Evolutionary conservation across 495 filamentous ascomycete species (phyloP), one percentile per base, ranked within the genome.

Genomic region (Amphirosellinia nigrospora): DNA sequence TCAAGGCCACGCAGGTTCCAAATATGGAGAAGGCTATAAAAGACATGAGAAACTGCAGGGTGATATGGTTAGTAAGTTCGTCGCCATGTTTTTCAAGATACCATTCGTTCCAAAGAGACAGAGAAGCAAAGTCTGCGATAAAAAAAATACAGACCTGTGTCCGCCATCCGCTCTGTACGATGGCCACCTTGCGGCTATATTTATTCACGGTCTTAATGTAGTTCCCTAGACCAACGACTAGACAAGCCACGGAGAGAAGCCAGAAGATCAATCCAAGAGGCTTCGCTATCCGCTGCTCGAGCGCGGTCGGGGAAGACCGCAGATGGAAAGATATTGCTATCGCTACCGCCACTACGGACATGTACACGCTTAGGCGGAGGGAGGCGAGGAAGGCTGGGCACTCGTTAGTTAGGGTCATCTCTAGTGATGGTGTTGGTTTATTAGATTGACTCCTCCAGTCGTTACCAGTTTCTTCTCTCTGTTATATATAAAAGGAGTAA

Each of bases 311-410:
- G 68, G 89, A 79, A 23, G 85, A 82, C 70, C 92, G 92, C 64
- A 99, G 88, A 72, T 99, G 94, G 79, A 99, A 98, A 9, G 94
- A 97, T 46, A 97, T 86, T 10, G 96, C 86, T 70, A 99, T 97
- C 48, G 96, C 96, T 21, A 95, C 84, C 10, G 93, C 88, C 23
- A 98, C 95, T 39, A 99, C 83, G 64, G 93, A 87, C 84, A 99
- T 91, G 83, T 97, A 97, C 74, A 98, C 88, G 21, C 92, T 90
- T 6, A 99, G 88, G 4, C 96, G 90, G 5, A 99, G 90, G 88
- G 94, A 98, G 23, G 96, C 98, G 62, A 99, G 91, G 77, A 98
- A 99, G 70, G 90, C 84, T 83, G 43, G 43, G 43, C 16, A 16
- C 10, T 36, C 11, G 66, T 61, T 59, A 64, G 61, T 36, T 45